These are phyloP conservation scores for Sphagnum magellanicum DNA, from an alignment of 228 moss, liverwort and hornwort species.

Conservation along the genomic window DNA sequence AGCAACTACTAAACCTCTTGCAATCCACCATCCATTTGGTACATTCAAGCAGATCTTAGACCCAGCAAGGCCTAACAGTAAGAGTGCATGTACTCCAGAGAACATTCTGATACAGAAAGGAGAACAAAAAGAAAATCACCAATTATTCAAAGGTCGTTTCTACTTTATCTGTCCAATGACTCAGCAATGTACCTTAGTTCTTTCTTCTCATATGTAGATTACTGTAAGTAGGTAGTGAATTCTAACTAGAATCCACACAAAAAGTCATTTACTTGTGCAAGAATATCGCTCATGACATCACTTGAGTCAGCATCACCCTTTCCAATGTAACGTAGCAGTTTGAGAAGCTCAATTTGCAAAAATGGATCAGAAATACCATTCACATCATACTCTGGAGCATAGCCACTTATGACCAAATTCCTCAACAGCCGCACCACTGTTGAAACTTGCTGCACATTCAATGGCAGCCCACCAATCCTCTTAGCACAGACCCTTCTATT, in stretches of 20 bases:
- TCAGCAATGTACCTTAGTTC: neutral
- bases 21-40: too few relatives aligned
- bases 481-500: conserved; percentile 1
- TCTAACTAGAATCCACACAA: neutral
- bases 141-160: neutral
- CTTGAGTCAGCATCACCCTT: conserved; percentile 83
- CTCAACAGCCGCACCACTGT: conserved; percentile 73
- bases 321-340: conserved; percentile 68
- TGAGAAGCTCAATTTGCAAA: conserved; percentile 79
- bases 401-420: conserved; percentile 80
- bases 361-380: conserved; percentile 83
- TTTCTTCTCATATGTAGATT: neutral
- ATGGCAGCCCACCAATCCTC: conserved; percentile 7
- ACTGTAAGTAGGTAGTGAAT: neutral
- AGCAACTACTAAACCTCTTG: too few relatives aligned
- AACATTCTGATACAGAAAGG: too few relatives aligned
- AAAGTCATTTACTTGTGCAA: conserved; percentile 58
- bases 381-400: conserved; percentile 85
- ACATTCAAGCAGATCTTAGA: too few relatives aligned
- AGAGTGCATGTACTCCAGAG: too few relatives aligned
- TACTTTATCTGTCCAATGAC: neutral
- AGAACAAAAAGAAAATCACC: too few relatives aligned
- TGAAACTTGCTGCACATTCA: conserved; percentile 77
- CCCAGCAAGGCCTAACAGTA: too few relatives aligned
- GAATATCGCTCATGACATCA: conserved; percentile 96